phyloP scores from a whole-genome alignment of 495 filamentous ascomycete species.

The Glarea lozoyensis region DNA sequence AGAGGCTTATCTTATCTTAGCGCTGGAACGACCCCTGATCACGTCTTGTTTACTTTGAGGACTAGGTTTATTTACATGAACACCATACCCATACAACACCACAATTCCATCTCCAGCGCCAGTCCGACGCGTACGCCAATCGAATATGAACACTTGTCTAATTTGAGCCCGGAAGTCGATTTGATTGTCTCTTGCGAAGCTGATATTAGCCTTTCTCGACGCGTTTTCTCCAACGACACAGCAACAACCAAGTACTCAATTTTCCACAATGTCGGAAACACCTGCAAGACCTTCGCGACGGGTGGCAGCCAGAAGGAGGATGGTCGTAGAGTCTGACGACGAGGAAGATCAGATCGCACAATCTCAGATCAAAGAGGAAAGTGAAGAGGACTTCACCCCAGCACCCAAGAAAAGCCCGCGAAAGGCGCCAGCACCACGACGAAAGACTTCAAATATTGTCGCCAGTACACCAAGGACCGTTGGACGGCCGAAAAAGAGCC shows the following conservation, averaged over 20 bases:
- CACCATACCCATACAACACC: background rate
- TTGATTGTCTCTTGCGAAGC: background rate
- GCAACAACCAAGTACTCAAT: background rate
- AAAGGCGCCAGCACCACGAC: slow-evolving; percentile 40
- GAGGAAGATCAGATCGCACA: slow-evolving; percentile 46
- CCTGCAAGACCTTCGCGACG: slow-evolving; percentile 69
- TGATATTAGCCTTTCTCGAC: background rate
- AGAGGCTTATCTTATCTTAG: slow-evolving; percentile 6
- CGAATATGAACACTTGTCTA: background rate
- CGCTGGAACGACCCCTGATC: background rate
- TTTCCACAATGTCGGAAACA: slow-evolving; percentile 19
- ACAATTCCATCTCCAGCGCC: background rate
- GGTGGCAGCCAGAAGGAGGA: slow-evolving; percentile 57
- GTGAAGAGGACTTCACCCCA: slow-evolving; percentile 72
- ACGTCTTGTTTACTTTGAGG: background rate
- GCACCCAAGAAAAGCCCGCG: slow-evolving; percentile 43
- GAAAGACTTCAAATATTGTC: slow-evolving; percentile 45
- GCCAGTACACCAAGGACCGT: slow-evolving; percentile 17
- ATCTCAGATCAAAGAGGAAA: slow-evolving; percentile 45
- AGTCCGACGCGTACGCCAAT: slow-evolving; percentile 3
- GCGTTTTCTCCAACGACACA: background rate
- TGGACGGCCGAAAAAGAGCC: slow-evolving; percentile 27
- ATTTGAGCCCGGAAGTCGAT: background rate
- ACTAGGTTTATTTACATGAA: background rate
- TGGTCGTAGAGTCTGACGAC: slow-evolving; percentile 66